Evolutionary conservation across 2,329 filamentous ascomycete genomes (phyloP).

Genomic region (Phaeoacremonium minimum): DNA sequence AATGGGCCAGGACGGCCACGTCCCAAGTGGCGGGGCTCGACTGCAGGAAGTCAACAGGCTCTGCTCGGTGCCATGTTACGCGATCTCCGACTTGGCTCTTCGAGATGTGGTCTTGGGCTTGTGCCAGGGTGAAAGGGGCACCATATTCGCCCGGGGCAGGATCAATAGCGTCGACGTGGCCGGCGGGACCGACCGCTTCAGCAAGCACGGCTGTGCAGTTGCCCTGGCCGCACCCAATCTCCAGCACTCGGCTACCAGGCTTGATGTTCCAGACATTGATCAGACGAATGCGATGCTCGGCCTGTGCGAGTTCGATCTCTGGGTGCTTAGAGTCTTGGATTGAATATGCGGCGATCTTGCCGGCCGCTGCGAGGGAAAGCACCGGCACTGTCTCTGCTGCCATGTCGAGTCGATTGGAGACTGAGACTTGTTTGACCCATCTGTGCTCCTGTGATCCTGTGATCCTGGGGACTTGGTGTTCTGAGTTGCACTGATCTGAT

Average conservation of each 20-base stretch:
- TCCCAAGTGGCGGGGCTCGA: slow-evolving; percentile 28
- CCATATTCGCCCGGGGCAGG: slow-evolving; percentile 46
- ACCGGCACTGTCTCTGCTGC: too few species aligned
- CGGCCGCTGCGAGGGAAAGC: neutral
- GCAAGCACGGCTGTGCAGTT: slow-evolving; percentile 52
- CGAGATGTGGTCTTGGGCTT: slow-evolving; percentile 42
- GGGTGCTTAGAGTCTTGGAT: slow-evolving; percentile 17
- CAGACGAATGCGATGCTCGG: slow-evolving; percentile 29
- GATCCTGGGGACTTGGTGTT: too few species aligned
- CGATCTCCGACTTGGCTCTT: slow-evolving; percentile 29
- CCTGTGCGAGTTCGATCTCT: slow-evolving; percentile 6
- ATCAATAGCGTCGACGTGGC: slow-evolving; percentile 47
- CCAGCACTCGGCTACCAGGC: slow-evolving; percentile 40
- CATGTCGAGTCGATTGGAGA: too few species aligned
- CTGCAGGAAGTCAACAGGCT: slow-evolving; percentile 28
- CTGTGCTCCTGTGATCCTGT: too few species aligned
- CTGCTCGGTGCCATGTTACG: slow-evolving; percentile 37
- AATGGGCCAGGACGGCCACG: slow-evolving; percentile 43
- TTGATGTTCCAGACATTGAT: slow-evolving; percentile 27
- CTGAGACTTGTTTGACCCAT: too few species aligned
- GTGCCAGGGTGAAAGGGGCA: slow-evolving; percentile 40
- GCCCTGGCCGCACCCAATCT: slow-evolving; percentile 58
- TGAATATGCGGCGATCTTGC: neutral
- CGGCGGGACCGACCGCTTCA: slow-evolving; percentile 34
- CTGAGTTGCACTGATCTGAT: too few species aligned